These are phyloP conservation scores for Calonectria pseudoreteaudii DNA, from an alignment of 2,329 filamentous ascomycete species.

Conservation along the genomic window DNA sequence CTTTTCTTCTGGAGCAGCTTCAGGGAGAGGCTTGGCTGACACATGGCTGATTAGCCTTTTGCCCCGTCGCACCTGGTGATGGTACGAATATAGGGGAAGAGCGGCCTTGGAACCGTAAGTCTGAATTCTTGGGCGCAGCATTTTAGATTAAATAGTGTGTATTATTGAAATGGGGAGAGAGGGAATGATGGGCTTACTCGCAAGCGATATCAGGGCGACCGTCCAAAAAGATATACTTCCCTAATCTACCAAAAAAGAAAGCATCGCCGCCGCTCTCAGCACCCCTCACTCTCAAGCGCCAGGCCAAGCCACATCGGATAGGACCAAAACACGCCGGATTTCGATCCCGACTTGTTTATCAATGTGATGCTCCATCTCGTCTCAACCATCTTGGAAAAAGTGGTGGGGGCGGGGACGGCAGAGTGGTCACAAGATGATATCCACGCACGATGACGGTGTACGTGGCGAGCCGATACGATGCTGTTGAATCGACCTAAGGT, in stretches of 20 bases:
- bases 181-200: neutral
- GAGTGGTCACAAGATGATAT: slow-evolving; percentile 25
- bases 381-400: slow-evolving; percentile 1
- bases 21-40: slow-evolving; percentile 2
- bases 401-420: slow-evolving; percentile 24
- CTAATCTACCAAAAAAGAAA: neutral
- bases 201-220: neutral
- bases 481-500: slow-evolving; percentile 3
- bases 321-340: neutral
- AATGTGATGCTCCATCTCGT: slow-evolving; percentile 7
- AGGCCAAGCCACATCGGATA: slow-evolving; percentile 10
- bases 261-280: neutral
- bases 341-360: slow-evolving; percentile 13
- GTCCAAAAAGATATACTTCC: slow-evolving; percentile 17
- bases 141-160: neutral
- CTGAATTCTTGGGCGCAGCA: slow-evolving; percentile 13
- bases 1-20: neutral
- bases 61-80: neutral
- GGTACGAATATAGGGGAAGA: neutral
- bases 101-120: neutral
- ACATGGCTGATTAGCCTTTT: slow-evolving; percentile 22
- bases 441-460: slow-evolving; percentile 27
- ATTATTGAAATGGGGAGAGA: neutral
- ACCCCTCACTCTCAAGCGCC: neutral
- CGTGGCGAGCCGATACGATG: slow-evolving; percentile 1